Evolutionary conservation across 257 asterid species (phyloP).

Genomic region (Nicotiana benthamiana): DNA sequence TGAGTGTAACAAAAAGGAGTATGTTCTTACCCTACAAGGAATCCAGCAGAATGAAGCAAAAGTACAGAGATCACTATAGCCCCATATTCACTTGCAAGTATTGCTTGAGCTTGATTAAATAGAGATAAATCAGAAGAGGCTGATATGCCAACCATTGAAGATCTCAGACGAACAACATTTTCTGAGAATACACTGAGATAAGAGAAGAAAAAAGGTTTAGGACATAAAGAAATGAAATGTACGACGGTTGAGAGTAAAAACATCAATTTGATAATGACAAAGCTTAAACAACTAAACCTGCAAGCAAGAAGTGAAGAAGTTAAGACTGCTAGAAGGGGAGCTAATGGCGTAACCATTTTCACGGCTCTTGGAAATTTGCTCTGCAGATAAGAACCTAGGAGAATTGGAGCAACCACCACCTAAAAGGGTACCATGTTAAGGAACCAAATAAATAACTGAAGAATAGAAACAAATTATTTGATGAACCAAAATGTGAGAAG

Average conservation of each 20-base stretch:
- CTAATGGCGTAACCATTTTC: conserved; percentile 48
- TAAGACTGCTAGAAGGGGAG: conserved; percentile 73
- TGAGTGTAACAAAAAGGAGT: background rate
- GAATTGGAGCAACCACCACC: conserved; percentile 96
- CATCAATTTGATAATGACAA: background rate
- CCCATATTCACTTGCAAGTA: conserved; percentile 59
- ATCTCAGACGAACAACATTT: conserved; percentile 54
- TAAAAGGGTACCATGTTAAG: conserved; percentile 11
- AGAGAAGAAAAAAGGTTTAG: conserved; percentile 9
- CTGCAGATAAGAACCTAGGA: conserved; percentile 71
- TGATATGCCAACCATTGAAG: conserved; percentile 43
- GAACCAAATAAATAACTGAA: background rate
- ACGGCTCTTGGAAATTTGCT: conserved; percentile 54
- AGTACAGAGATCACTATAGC: conserved; percentile 54
- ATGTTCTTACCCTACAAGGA: conserved; percentile 70
- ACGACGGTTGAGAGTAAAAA: background rate
- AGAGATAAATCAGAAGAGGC: conserved; percentile 46
- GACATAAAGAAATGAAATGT: background rate
- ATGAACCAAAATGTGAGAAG: background rate
- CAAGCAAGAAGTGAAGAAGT: conserved; percentile 72
- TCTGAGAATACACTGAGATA: conserved; percentile 70
- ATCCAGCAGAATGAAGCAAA: conserved; percentile 73
- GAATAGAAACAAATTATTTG: background rate
- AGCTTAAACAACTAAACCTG: conserved; percentile 49
- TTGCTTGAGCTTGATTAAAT: conserved; percentile 27